Evolutionary conservation across 2,329 filamentous ascomycete genomes (phyloP), one percentile per base, ranked within the genome.

Genomic region (Gliomastix tumulicola): DNA sequence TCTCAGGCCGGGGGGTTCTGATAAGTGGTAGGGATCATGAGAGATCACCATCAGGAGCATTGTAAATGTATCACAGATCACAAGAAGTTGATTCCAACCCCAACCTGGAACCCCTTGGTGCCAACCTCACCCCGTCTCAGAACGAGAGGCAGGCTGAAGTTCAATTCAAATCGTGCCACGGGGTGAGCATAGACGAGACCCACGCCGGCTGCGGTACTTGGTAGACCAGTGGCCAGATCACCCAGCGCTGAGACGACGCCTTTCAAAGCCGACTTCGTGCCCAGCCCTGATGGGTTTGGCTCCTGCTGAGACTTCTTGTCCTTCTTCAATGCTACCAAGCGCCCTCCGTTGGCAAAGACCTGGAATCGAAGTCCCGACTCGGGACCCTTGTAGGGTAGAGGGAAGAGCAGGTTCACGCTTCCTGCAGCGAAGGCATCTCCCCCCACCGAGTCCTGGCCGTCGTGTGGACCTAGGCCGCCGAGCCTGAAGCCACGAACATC

Each of bases 71-170:
- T 15, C 31, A 16, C n/a, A n/a, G 25, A 28, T 43, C 84, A 97
- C 71, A 97, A 65, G 57, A 98, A 96, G 64, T 86, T 94, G 54
- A 98, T 88, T 34, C 92, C 92, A 28, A 98, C 87, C n/a, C 92
- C 92, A 50, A 98, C 82, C 57, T 92, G 88, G 44, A 98, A 56
- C 2, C 92, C 92, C 65, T 98, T 98, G 38, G 90, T 78, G 13
- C 79, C 82, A 49, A 92, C 82, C 63, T 98, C 92, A 23, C 88
- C 88, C 44, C 75, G 82, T 40, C 92, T 75, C 51, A 88, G 60
- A 15, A 90, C 82, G 41, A 98, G 59, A 2, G 92, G 92, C 47
- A 98, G 60, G 49, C 85, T 88, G 57, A 98, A 95, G 62, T 98
- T 98, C 48, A 98, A 69, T 66, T 98, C 92, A 45, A 98, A 96